A percentile compares a stretch with the other conserved stretches of the same genome.
phyloP scores from a whole-genome alignment of 2,329 filamentous ascomycete species.

The Alternaria triticimaculans region DNA sequence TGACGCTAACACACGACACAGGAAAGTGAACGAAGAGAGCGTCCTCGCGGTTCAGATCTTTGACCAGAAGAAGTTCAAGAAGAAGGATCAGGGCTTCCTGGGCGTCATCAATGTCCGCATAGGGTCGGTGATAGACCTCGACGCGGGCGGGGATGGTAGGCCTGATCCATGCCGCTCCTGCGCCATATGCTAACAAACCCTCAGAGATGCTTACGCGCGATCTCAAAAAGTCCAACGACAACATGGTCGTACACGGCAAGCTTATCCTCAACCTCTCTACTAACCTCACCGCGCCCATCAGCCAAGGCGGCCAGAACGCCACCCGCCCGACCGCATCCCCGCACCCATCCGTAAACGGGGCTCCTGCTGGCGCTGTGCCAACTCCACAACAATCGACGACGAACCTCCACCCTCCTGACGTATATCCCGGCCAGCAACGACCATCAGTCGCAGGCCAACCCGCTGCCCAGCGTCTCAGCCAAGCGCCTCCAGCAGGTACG shows the following conservation, averaged over 20 bases:
- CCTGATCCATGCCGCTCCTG: background rate
- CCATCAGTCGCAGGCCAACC: conserved; percentile 31
- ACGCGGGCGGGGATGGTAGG: conserved; percentile 88
- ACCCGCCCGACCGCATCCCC: conserved; percentile 50
- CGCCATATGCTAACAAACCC: conserved; percentile 29
- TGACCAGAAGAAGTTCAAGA: conserved; percentile 99
- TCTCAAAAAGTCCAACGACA: conserved; percentile 97
- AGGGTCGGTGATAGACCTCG: conserved; percentile 90
- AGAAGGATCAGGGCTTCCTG: conserved; percentile 99
- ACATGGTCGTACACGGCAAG: conserved; percentile 96
- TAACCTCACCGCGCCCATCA: conserved; percentile 76
- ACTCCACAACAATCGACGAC: conserved; percentile 50
- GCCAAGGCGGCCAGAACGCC: conserved; percentile 53
- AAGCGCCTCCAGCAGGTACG: conserved; percentile 38
- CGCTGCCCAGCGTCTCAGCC: conserved; percentile 36
- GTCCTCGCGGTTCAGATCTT: conserved; percentile 98
- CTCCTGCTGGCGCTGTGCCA: conserved; percentile 39
- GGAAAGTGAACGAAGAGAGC: conserved; percentile 90
- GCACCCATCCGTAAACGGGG: conserved; percentile 49
- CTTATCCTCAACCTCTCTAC: conserved; percentile 96
- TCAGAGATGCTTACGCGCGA: conserved; percentile 96
- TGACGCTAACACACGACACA: conserved; percentile 53
- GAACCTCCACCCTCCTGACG: conserved; percentile 46
- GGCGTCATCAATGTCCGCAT: conserved; percentile 97
- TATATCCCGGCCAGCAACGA: conserved; percentile 45